Evolutionary conservation across 768 basidiomycete genomes (phyloP), one percentile per base, ranked within the genome.

Genomic region (Chalciporus pseudorubinellus): DNA sequence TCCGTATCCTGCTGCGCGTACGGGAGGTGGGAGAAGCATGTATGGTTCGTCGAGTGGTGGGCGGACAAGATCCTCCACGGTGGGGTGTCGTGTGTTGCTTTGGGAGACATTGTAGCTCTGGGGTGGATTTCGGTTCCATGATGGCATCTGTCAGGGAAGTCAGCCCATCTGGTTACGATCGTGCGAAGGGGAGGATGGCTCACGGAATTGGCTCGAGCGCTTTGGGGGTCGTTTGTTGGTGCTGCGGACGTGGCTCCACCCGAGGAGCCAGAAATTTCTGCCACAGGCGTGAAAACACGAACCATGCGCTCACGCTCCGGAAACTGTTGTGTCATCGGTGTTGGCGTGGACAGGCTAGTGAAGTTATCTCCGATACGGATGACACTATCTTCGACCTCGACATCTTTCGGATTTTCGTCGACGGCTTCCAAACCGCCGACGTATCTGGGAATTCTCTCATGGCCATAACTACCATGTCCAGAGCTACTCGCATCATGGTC

Each of bases 1-100:
- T 19, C 48, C 44, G 26, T 72, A 70, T 10, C 70, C 72, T 5
- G 69, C 72, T 3, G 65, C 67, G 24, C 73, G 69, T 22, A 72
- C 72, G 12, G 72, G 56, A 2, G 64, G 63, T 4, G 74, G 76
- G 55, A 74, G 70, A 28, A 70, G 48, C 64, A 67, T 63, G 14
- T 66, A 55, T 22, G 66, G 62, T 46, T 70, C 68, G 7, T 61
- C 53, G 9, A 56, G 61, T 16, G 46, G 31, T 14, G 57, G 53
- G 26, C 43, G 56, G 14, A 51, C 39, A 12, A 62, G 11, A 39
- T 58, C 63, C 36, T 71, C 72, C 16, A 53, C 44, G 2, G 69
- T 71, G 1, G 61, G 26, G 20, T 53, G 41, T 16, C 46, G 56
- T 13, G 29, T 44, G 12, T 55, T 58, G 16, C n/a, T 31, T 18